Evolutionary conservation across 768 basidiomycete species (phyloP), one percentile per base, ranked within the genome.

Genomic region (Lactifluus piperatus): DNA sequence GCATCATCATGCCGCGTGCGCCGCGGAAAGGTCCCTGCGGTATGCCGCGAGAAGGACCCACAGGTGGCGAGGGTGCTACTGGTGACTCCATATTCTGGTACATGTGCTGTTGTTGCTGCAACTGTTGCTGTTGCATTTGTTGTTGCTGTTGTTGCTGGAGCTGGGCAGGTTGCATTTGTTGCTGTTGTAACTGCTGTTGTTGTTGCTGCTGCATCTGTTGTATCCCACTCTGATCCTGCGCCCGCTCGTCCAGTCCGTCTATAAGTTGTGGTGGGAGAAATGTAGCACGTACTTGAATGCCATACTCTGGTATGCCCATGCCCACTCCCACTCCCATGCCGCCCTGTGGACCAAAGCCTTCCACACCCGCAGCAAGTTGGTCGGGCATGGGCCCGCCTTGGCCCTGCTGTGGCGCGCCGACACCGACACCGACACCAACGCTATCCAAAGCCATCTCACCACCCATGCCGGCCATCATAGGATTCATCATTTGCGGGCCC

Each of bases 401-500:
- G 37, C 59, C 59, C 57, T 66, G 54, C 54, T 64, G 44, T 62
- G 66, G 64, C 58, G 62, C 44, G 49, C 65, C 56, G 5, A 53
- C 64, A 41, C 58, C 62, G 13, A 52, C 64, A 48, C 58, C 61
- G 10, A 58, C 60, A 22, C 51, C 51, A 6, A 60, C 62, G 44
- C 48, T 57, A 13, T 64, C 64, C 80, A 84, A 80, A 29, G 77
- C 75, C 81, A 88, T 81, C 65, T 85, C 83, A 39, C 81, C 80
- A 62, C 79, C 81, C 81, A 91, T 91, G 66, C 73, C 74, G 50
- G 83, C 85, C 88, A 90, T 89, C 86, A 91, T 88, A 62, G 83
- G 78, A 48, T 81, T 82, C 72, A 80, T 78, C 70, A 65, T 65
- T 51, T 64, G 64, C 30, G 50, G 54, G 9, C 57, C 57, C 62